Evolutionary conservation across 2,329 filamentous ascomycete species (phyloP).

Genomic region (Seiridium cupressi): DNA sequence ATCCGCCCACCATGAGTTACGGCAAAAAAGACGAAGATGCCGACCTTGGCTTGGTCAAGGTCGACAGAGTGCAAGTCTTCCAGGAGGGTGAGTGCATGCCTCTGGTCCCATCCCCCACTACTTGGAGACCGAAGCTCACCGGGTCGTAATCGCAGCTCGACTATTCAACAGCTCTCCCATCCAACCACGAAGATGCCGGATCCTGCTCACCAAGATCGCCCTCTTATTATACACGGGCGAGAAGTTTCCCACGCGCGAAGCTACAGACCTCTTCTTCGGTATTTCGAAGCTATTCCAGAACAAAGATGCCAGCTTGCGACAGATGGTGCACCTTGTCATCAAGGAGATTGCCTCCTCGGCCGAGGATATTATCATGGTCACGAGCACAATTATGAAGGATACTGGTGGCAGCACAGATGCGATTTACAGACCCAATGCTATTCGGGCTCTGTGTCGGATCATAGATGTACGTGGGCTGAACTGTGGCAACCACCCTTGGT

Average conservation of each 20-base stretch:
- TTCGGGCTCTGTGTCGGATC: slow-evolving; percentile 90
- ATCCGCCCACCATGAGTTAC: slow-evolving; percentile 76
- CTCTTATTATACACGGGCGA: slow-evolving; percentile 96
- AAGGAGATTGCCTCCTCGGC: slow-evolving; percentile 95
- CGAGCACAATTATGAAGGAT: slow-evolving; percentile 99
- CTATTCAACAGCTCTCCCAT: slow-evolving; percentile 98
- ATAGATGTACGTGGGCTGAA: slow-evolving; percentile 71
- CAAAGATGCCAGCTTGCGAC: slow-evolving; percentile 94
- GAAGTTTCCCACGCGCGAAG: slow-evolving; percentile 95
- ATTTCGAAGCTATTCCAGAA: slow-evolving; percentile 99
- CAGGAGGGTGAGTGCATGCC: slow-evolving; percentile 78
- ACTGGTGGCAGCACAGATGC: slow-evolving; percentile 93
- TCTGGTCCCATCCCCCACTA: slow-evolving; percentile 94
- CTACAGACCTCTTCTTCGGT: slow-evolving; percentile 96
- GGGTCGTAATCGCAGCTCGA: slow-evolving; percentile 61
- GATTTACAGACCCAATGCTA: slow-evolving; percentile 92
- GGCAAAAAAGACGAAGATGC: slow-evolving; percentile 99
- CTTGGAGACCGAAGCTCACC: not conserved
- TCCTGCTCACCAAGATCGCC: slow-evolving; percentile 94
- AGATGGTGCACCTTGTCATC: slow-evolving; percentile 98
- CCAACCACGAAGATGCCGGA: slow-evolving; percentile 94
- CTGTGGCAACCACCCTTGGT: not conserved
- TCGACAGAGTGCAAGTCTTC: slow-evolving; percentile 96
- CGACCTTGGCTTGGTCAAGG: slow-evolving; percentile 89
- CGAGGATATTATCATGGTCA: slow-evolving; percentile 99